These are phyloP conservation scores for Raphanus raphanistrum DNA, from an alignment of 345 rosid genomes.

Conservation along the genomic window DNA sequence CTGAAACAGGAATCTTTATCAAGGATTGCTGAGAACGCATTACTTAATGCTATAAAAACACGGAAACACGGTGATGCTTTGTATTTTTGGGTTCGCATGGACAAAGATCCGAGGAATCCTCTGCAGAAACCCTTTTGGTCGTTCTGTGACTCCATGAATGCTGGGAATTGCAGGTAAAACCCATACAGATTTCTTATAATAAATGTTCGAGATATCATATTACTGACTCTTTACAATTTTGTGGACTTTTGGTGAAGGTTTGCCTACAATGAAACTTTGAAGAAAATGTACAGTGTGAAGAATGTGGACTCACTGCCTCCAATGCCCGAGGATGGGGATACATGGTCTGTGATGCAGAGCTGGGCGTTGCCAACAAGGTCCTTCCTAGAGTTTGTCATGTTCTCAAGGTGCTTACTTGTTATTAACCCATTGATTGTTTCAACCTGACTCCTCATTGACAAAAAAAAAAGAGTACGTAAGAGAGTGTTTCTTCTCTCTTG, in stretches of 20 bases:
- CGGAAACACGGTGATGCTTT: conserved; percentile 75
- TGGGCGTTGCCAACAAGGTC: conserved; percentile 97
- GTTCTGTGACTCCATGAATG: conserved; percentile 91
- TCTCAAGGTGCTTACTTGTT: conserved; percentile 64
- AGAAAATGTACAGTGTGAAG: conserved; percentile 75
- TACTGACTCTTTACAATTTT: conserved; percentile 1
- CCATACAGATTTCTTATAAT: neutral
- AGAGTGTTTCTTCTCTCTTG: conserved; percentile 13
- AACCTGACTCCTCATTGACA: neutral
- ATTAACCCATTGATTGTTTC: conserved; percentile 3
- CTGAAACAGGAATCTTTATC: conserved; percentile 75
- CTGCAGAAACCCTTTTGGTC: conserved; percentile 80
- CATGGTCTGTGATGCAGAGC: conserved; percentile 95
- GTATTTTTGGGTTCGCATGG: conserved; percentile 99
- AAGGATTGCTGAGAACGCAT: conserved; percentile 64
- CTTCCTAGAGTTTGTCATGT: conserved; percentile 94
- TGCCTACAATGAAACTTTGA: conserved; percentile 72
- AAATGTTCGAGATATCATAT: neutral
- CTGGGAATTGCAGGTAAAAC: conserved; percentile 89
- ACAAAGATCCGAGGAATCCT: conserved; percentile 77
- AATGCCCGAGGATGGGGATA: conserved; percentile 86
- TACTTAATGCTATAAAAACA: conserved; percentile 63
- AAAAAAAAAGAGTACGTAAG: neutral
- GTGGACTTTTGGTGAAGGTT: conserved; percentile 45
- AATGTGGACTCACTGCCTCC: conserved; percentile 61